Evolutionary conservation across 2,329 filamentous ascomycete genomes (phyloP).

Genomic region (Coniella vitis): DNA sequence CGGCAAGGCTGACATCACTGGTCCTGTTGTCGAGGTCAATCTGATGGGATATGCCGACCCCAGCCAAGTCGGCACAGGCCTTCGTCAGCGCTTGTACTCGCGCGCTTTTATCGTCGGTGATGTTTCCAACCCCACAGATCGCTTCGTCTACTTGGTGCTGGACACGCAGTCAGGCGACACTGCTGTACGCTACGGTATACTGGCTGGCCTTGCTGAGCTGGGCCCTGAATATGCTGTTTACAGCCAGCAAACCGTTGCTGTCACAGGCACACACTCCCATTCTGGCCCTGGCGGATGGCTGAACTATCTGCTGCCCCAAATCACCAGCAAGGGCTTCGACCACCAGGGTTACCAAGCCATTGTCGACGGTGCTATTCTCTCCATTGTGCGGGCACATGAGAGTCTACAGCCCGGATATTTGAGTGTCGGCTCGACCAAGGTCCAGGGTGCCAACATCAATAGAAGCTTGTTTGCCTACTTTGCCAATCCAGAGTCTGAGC

Average conservation of each 20-base stretch:
- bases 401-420: constrained; percentile 60
- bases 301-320: constrained; percentile 82
- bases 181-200: constrained; percentile 77
- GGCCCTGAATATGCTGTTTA: constrained; percentile 71
- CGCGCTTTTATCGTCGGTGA: constrained; percentile 83
- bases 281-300: constrained; percentile 87
- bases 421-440: constrained; percentile 52
- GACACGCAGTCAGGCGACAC: constrained; percentile 87
- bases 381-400: constrained; percentile 73
- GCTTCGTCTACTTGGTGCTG: constrained; percentile 81
- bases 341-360: constrained; percentile 83
- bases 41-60: constrained; percentile 88
- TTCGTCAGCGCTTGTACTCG: constrained; percentile 83
- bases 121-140: constrained; percentile 55
- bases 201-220: constrained; percentile 63
- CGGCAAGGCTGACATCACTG: constrained; percentile 53
- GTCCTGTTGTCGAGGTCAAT: constrained; percentile 82
- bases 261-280: constrained; percentile 91
- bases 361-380: constrained; percentile 75
- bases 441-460: constrained; percentile 72
- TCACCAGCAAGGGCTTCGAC: constrained; percentile 81
- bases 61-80: constrained; percentile 71
- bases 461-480: constrained; percentile 80
- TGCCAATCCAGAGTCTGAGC: constrained; percentile 69
- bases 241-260: constrained; percentile 71